phyloP scores from a whole-genome alignment of 2,329 filamentous ascomycete species.

The Pseudogymnoascus sp. region DNA sequence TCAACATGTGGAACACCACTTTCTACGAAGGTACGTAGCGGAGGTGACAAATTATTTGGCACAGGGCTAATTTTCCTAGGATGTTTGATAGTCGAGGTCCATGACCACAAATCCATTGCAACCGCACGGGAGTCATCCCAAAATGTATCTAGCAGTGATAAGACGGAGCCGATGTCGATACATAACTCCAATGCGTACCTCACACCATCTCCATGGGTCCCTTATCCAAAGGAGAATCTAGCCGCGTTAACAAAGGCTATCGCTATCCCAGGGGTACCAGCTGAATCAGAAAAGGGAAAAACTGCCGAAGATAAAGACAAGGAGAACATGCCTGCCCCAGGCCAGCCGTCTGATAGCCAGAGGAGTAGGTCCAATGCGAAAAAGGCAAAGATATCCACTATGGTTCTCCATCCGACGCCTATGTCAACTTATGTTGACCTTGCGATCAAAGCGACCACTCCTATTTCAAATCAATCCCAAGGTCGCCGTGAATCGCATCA shows the following conservation, averaged over 20 bases:
- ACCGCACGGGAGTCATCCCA: slow-evolving; percentile 52
- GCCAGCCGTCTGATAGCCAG: slow-evolving; percentile 39
- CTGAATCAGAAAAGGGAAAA: slow-evolving; percentile 35
- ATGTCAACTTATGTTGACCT: slow-evolving; percentile 71
- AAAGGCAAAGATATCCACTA: slow-evolving; percentile 63
- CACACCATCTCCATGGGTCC: slow-evolving; percentile 78
- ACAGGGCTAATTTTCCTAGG: slow-evolving; percentile 30
- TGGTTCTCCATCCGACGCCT: slow-evolving; percentile 78
- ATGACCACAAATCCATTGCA: slow-evolving; percentile 69
- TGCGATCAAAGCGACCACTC: slow-evolving; percentile 65
- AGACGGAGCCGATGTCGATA: slow-evolving; percentile 68
- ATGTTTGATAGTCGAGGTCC: slow-evolving; percentile 88
- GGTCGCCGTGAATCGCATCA: slow-evolving; percentile 38
- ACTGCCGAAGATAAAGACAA: slow-evolving; percentile 43
- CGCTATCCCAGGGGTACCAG: slow-evolving; percentile 12
- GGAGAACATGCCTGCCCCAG: slow-evolving; percentile 50
- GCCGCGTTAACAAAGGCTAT: slow-evolving; percentile 21
- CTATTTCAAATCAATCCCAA: slow-evolving; percentile 37
- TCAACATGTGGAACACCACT: slow-evolving; percentile 61
- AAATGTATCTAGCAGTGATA: slow-evolving; percentile 49
- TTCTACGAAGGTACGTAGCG: slow-evolving; percentile 71
- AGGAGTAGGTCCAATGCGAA: slow-evolving; percentile 35
- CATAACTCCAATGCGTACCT: slow-evolving; percentile 88
- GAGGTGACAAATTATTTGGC: not conserved
- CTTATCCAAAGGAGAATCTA: slow-evolving; percentile 55